phyloP scores from a whole-genome alignment of 805 yeast genomes.

The Myxozyma neotropica region DNA sequence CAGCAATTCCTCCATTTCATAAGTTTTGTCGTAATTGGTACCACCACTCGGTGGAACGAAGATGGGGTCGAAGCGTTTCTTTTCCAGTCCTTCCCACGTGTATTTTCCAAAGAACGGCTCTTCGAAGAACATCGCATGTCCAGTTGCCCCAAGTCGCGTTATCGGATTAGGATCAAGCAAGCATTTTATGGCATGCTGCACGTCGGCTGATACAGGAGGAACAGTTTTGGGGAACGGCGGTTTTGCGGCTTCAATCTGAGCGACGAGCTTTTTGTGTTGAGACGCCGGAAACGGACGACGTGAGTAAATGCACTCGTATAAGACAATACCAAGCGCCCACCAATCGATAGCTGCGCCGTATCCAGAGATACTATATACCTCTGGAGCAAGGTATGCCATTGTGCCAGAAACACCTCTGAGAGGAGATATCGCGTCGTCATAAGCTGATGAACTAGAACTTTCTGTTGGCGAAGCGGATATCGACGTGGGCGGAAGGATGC shows the following conservation, averaged over 20 bases:
- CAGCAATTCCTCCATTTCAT: slow-evolving; percentile 30
- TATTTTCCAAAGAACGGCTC: slow-evolving; percentile 72
- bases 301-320: slow-evolving; percentile 41
- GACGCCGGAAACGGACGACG: slow-evolving; percentile 37
- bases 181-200: slow-evolving; percentile 68
- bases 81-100: slow-evolving; percentile 23
- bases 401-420: slow-evolving; percentile 38
- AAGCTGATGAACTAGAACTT: neutral
- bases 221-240: slow-evolving; percentile 39
- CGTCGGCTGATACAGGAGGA: slow-evolving; percentile 56
- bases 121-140: slow-evolving; percentile 70
- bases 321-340: slow-evolving; percentile 44
- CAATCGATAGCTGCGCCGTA: slow-evolving; percentile 40
- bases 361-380: slow-evolving; percentile 35
- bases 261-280: slow-evolving; percentile 4
- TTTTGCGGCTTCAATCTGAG: slow-evolving; percentile 11
- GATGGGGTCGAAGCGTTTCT: slow-evolving; percentile 14
- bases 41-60: slow-evolving; percentile 22
- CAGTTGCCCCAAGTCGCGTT: slow-evolving; percentile 70
- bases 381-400: slow-evolving; percentile 40
- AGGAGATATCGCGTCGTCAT: neutral
- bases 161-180: slow-evolving; percentile 65
- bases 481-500: neutral
- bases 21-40: slow-evolving; percentile 18
- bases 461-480: neutral